Base-by-base conservation (phyloP, 169 alveolate species). In the Theileria orientalis region DNA sequence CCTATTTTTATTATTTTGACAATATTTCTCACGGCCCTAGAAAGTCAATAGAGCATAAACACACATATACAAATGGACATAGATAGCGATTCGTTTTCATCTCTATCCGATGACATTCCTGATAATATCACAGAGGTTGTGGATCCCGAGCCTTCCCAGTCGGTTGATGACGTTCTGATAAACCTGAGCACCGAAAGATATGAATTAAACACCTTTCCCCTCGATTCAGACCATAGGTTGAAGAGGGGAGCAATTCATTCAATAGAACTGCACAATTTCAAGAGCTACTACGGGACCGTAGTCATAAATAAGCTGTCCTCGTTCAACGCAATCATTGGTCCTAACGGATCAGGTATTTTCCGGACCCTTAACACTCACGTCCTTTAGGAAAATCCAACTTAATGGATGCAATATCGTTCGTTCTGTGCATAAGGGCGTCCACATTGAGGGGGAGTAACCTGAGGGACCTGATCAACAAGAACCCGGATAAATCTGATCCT, bases 301-400 rank as follows among this genome's bases (percentile, higher is more conserved):
- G 80, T 86, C 52, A 90, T 96, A 1, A 97, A 98, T 1, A 97
- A 88, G 2, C 89, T 91, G 68, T 75, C 90, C 13, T 83, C 92
- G 82, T 93, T 96, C 74, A 93, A 97, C 11, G 95, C 96, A 3
- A 92, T 96, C 9, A 86, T 94, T 16, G 98, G 98, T 3, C 98
- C 98, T 0, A 94, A 94, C 74, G 98, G 98, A 1, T 93, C 95
- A 54, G 98, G 98, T n/a, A 93, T 88, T 40, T 33, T 40, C 21
- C 40, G 16, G 13, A 25, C 16, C 47, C 9, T 3, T 9, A 8
- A 72, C 72, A 13, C 6, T 9, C 23, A 19, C 14, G n/a, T 25
- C 21, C 16, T 29, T 33, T 44, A 70, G 79, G 79, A 7, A 88
- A 88, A 51, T 96, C 92, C 67, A 96, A 92, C 87, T 93, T 64